Percentiles rank a stretch among this genome's conserved stretches.
Evolutionary conservation across 345 rosid genomes (phyloP).

Genomic region (Hibiscus syriacus): DNA sequence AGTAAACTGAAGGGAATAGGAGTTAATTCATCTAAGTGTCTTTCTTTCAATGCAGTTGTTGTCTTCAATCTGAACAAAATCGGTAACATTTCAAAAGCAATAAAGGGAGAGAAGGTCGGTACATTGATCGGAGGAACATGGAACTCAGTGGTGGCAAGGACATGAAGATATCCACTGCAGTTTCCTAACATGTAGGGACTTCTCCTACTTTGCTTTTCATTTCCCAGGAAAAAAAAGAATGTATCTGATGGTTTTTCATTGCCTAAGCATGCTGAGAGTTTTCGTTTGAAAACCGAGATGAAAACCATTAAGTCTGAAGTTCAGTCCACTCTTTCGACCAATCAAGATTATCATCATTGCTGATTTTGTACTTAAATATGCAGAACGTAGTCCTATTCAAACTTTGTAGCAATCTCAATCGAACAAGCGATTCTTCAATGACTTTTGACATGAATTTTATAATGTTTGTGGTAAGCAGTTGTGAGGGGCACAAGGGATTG

Average conservation of each 20-base stretch:
- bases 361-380: not conserved
- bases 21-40: not conserved
- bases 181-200: not conserved
- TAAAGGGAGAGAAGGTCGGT: conserved; percentile 83
- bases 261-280: not conserved
- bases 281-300: not conserved
- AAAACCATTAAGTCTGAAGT: not conserved
- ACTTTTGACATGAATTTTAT: not conserved
- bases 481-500: not conserved
- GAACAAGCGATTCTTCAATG: not conserved
- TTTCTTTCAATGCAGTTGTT: conserved; percentile 47
- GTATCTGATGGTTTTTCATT: not conserved
- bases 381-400: not conserved
- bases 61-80: conserved; percentile 77
- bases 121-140: conserved; percentile 65
- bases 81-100: conserved; percentile 84
- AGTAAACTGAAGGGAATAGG: not conserved
- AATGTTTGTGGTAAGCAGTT: not conserved
- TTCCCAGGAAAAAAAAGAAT: not conserved
- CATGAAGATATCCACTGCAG: conserved; percentile 14
- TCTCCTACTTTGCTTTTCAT: not conserved
- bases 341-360: not conserved
- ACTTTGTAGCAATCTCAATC: not conserved
- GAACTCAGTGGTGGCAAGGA: conserved; percentile 31
- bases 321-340: not conserved